These are phyloP conservation scores for Cyclotella choctawhatcheeana DNA, from an alignment of 108 stramenopile genomes.

Conservation along the genomic window DNA sequence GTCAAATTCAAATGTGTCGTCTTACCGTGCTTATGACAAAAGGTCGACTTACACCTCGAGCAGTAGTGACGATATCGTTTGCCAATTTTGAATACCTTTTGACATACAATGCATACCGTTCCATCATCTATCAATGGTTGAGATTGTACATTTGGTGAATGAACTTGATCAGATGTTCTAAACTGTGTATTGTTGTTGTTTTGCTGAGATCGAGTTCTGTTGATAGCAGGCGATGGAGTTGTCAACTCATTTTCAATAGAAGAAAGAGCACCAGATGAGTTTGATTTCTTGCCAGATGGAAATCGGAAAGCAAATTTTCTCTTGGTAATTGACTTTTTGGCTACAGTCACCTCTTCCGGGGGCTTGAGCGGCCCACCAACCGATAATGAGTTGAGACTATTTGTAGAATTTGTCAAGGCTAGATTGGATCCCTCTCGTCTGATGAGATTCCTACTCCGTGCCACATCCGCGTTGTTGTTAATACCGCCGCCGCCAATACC, in stretches of 20 bases:
- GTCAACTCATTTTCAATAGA: background rate
- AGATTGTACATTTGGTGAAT: background rate
- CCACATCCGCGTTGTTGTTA: background rate
- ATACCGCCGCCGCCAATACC: background rate
- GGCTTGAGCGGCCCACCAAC: no score
- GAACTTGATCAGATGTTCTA: background rate
- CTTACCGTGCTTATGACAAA: constrained; percentile 64
- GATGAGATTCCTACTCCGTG: no score
- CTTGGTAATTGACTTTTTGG: background rate
- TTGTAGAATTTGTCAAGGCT: no score
- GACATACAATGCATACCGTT: constrained; percentile 48
- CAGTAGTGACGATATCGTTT: constrained; percentile 61
- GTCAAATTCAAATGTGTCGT: constrained; percentile 50
- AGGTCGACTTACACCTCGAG: constrained; percentile 55
- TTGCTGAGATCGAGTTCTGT: background rate
- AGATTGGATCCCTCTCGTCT: no score
- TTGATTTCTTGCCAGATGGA: background rate
- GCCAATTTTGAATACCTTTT: constrained; percentile 54
- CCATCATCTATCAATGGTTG: constrained; percentile 32
- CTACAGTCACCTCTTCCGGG: background rate
- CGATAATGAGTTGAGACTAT: no score
- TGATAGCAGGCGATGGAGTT: constrained; percentile 3
- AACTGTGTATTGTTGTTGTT: background rate
- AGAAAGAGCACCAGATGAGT: background rate
- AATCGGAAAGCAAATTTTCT: background rate